These are phyloP conservation scores for Exsudoporus floridanus DNA, from an alignment of 1,284 basidiomycete genomes.

Conservation along the genomic window DNA sequence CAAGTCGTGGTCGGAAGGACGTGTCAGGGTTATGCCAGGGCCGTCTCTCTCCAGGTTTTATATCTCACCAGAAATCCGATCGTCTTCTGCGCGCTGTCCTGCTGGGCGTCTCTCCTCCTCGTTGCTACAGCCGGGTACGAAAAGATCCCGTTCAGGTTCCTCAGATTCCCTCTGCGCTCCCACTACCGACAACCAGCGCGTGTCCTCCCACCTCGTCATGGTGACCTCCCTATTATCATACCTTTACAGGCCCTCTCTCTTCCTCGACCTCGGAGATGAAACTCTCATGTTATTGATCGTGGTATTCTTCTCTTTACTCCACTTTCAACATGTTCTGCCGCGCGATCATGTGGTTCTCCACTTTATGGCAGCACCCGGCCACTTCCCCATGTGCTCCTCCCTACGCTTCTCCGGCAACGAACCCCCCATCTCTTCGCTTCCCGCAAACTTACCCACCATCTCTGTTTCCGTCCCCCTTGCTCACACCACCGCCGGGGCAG, in stretches of 20 bases:
- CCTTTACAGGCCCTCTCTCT: conserved; percentile 19
- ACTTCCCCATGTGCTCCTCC: conserved; percentile 18
- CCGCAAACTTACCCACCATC: neutral
- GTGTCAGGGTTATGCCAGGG: conserved; percentile 32
- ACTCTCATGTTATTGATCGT: conserved; percentile 35
- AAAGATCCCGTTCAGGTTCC: conserved; percentile 27
- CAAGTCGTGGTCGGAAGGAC: conserved; percentile 33
- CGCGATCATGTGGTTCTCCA: conserved; percentile 22
- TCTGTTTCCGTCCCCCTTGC: conserved; percentile 2
- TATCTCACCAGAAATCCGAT: conserved; percentile 23
- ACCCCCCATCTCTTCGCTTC: conserved; percentile 1
- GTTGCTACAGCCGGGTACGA: conserved; percentile 22
- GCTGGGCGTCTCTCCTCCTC: conserved; percentile 30
- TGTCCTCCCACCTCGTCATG: conserved; percentile 24
- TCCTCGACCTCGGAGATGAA: conserved; percentile 37
- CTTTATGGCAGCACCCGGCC: conserved; percentile 20
- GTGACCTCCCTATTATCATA: conserved; percentile 26
- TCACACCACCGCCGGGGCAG: conserved; percentile 13
- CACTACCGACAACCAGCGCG: conserved; percentile 24
- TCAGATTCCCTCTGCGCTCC: conserved; percentile 23
- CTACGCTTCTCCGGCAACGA: conserved; percentile 26
- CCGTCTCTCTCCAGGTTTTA: conserved; percentile 32
- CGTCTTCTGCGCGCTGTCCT: conserved; percentile 14
- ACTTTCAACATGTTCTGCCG: conserved; percentile 32
- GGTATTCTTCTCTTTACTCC: conserved; percentile 30